Base-by-base conservation (phyloP, 495 filamentous ascomycete species). In the Hypomontagnella submonticulosa region DNA sequence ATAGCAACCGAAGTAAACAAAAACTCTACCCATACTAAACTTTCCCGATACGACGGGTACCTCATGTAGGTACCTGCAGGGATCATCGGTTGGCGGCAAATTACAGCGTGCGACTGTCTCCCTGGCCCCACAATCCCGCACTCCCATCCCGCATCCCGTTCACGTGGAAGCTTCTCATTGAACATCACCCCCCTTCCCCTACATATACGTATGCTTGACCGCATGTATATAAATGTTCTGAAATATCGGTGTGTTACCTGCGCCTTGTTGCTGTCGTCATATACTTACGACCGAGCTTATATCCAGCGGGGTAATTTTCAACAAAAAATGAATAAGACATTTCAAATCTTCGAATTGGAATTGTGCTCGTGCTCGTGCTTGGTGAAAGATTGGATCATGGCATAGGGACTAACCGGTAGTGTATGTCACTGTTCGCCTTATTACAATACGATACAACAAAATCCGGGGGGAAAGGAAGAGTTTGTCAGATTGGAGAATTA, bases 151-250 rank as follows among this genome's bases (percentile, higher is more conserved):
- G 13, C 32, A 11, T 47, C 16, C 41, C 15, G 48, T 48, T 63
- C 66, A 69, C 66, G 66, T 69, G 66, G 53, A 69, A 55, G 66
- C 60, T 69, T 60, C 55, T 60, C 18, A 69, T 69, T 69, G 54
- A 52, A 60, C 42, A 56, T 38, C 59, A 27, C 19, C 19, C 38
- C 63, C 66, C 57, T 63, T 43, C 60, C 59, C 60, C 49, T 60
- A 63, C 63, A 32, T 33, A 54, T 51, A 19, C 57, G 34, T 38
- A 30, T 61, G 40, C 27, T 11, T 63, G 55, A 63, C 66, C 66
- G 55, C 66, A 69, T 68, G 40, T 33, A 55, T 51, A 19, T 63
- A 44, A 48, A 30, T 61, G 27, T 11, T 23, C 37, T 8, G 33
- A 51, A 50, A 30, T 64, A 46, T 64, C 61, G 61, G 57, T 67